Conservation (phyloP, 345 rosid genomes). For the Carallia pectinifolia region DNA sequence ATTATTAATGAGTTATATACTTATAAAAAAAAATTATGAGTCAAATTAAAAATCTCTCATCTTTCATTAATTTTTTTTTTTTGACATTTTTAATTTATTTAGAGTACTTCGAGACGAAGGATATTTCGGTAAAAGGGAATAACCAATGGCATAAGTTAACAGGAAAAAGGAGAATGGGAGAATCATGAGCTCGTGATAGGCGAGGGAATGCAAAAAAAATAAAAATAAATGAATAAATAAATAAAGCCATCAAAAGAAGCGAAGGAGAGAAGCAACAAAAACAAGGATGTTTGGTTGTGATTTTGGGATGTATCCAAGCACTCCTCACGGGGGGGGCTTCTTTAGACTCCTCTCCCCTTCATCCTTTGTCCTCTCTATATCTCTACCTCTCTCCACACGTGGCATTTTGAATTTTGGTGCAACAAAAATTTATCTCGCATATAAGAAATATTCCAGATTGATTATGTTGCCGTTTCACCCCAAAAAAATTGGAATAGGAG, state of each 20-base stretch:
- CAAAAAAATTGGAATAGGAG: background rate
- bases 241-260: slow-evolving; percentile 42
- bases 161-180: too few species aligned
- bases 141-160: too few species aligned
- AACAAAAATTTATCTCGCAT: slow-evolving; percentile 1
- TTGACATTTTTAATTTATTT: too few species aligned
- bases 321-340: slow-evolving; percentile 55
- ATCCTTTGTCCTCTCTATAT: slow-evolving; percentile 28
- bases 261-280: slow-evolving; percentile 38
- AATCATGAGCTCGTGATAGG: slow-evolving; percentile 45
- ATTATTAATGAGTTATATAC: too few species aligned
- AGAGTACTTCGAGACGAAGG: too few species aligned
- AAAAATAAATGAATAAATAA: background rate
- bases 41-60: too few species aligned
- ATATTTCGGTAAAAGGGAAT: too few species aligned
- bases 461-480: background rate
- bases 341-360: slow-evolving; percentile 15
- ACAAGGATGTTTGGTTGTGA: slow-evolving; percentile 31
- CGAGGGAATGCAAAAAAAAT: slow-evolving; percentile 4
- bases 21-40: too few species aligned
- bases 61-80: too few species aligned
- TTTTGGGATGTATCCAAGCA: slow-evolving; percentile 50
- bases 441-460: background rate
- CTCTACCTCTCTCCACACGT: slow-evolving; percentile 37
- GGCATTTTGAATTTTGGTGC: slow-evolving; percentile 15